Percentiles rank a stretch among this genome's conserved stretches.
Conservation (phyloP, 805 yeast species). For the Teunomyces atbi region DNA sequence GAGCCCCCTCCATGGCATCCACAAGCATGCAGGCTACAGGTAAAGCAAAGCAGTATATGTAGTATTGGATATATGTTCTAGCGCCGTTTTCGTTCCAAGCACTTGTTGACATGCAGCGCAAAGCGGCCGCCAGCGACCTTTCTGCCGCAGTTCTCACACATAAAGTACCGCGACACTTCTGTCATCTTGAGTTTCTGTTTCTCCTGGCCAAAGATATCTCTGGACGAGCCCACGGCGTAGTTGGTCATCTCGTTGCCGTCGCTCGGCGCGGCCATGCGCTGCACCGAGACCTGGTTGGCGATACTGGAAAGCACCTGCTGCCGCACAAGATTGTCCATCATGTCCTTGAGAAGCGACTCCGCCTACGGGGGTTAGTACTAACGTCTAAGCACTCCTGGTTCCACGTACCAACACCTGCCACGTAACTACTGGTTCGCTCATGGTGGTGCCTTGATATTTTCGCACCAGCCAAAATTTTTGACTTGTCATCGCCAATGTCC, state of each 20-base stretch:
- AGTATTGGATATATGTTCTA: background rate
- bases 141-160: slow-evolving; percentile 78
- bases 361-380: slow-evolving; percentile 29
- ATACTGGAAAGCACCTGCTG: slow-evolving; percentile 27
- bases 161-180: slow-evolving; percentile 61
- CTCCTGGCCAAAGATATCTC: slow-evolving; percentile 53
- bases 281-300: slow-evolving; percentile 21
- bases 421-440: slow-evolving; percentile 19
- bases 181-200: slow-evolving; percentile 38
- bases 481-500: slow-evolving; percentile 6
- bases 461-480: too few species aligned
- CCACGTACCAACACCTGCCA: slow-evolving; percentile 21
- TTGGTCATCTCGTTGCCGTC: slow-evolving; percentile 4
- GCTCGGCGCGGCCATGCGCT: slow-evolving; percentile 13
- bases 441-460: too few species aligned
- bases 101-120: slow-evolving; percentile 90
- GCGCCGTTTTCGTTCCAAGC: slow-evolving; percentile 66
- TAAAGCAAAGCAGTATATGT: background rate
- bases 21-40: too few species aligned
- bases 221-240: slow-evolving; percentile 16
- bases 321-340: slow-evolving; percentile 31
- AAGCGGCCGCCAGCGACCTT: slow-evolving; percentile 88
- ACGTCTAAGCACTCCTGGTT: too few species aligned
- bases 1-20: too few species aligned
- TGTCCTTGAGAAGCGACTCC: slow-evolving; percentile 35